phyloP scores from a whole-genome alignment of 192 early-diverging fungal species.

The Podochytrium sp. region DNA sequence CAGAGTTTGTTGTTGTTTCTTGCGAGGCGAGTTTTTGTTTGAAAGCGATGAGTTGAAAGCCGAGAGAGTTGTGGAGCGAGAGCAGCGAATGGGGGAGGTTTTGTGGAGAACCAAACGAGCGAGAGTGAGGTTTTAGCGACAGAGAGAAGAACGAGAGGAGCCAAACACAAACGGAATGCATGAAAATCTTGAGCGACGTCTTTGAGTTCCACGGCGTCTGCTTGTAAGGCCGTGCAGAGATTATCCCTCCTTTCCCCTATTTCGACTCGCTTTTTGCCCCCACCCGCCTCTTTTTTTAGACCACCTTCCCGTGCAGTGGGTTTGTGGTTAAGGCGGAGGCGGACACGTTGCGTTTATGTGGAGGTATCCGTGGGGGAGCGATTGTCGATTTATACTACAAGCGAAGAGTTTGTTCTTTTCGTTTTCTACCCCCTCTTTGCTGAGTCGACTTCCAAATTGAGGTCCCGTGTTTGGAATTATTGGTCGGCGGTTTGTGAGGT shows the following conservation, averaged over 20 bases:
- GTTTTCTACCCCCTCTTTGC: slow-evolving; percentile 12
- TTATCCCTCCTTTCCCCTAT: neutral
- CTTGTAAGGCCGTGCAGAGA: slow-evolving; percentile 31
- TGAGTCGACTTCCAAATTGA: slow-evolving; percentile 15
- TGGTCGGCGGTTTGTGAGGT: slow-evolving; percentile 29
- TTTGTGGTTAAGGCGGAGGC: slow-evolving; percentile 18
- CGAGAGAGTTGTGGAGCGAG: too few species aligned
- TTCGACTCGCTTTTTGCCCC: neutral
- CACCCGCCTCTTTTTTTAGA: neutral
- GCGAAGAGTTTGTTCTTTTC: neutral
- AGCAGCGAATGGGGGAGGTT: too few species aligned
- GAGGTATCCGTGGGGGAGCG: neutral
- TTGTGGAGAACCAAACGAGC: too few species aligned
- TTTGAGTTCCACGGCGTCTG: slow-evolving; percentile 1
- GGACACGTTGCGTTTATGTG: neutral
- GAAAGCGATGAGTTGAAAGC: too few species aligned
- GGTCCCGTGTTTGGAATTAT: neutral
- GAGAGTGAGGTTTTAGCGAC: too few species aligned
- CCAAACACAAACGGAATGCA: slow-evolving; percentile 16
- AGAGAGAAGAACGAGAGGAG: too few species aligned
- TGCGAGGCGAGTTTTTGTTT: too few species aligned
- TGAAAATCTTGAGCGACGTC: slow-evolving; percentile 19
- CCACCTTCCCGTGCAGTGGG: neutral
- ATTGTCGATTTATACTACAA: slow-evolving; percentile 11
- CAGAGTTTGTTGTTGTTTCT: too few species aligned